A percentile compares a stretch with the other conserved stretches of the same genome.
phyloP scores from a whole-genome alignment of 2,329 filamentous ascomycete species.

The Penicillium sp. region DNA sequence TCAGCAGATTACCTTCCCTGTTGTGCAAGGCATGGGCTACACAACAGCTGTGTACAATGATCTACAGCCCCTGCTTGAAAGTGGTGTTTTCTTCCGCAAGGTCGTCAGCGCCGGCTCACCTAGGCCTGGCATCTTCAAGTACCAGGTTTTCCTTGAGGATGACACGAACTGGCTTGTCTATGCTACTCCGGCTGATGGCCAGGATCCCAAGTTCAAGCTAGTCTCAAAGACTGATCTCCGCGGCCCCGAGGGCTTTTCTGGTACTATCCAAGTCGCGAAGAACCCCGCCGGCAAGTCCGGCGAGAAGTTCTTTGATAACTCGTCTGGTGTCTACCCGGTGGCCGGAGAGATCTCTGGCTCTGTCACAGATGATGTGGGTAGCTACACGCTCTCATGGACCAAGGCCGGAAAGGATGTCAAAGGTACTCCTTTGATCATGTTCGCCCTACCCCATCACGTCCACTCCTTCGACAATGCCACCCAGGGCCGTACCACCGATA shows the following conservation, averaged over 20 bases:
- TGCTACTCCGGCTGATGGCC: slow-evolving; percentile 58
- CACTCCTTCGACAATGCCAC: slow-evolving; percentile 66
- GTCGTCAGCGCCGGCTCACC: slow-evolving; percentile 56
- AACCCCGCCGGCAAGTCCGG: slow-evolving; percentile 58
- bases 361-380: slow-evolving; percentile 56
- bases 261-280: slow-evolving; percentile 80
- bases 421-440: slow-evolving; percentile 68
- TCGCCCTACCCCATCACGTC: slow-evolving; percentile 81
- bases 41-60: slow-evolving; percentile 74
- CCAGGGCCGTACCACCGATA: slow-evolving; percentile 47
- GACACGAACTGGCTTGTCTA: slow-evolving; percentile 78
- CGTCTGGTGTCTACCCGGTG: slow-evolving; percentile 71
- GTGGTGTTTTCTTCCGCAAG: slow-evolving; percentile 69
- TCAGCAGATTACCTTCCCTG: slow-evolving; percentile 69
- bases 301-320: slow-evolving; percentile 70
- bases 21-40: slow-evolving; percentile 88
- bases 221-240: slow-evolving; percentile 64
- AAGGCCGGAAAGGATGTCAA: slow-evolving; percentile 63
- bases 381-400: slow-evolving; percentile 71
- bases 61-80: slow-evolving; percentile 69
- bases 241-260: slow-evolving; percentile 67
- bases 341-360: slow-evolving; percentile 64
- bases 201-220: slow-evolving; percentile 65
- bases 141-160: slow-evolving; percentile 69
- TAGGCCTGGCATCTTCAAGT: slow-evolving; percentile 70